Conservation (phyloP, 352 stramenopile species). For the Pythium scleroteichum region DNA sequence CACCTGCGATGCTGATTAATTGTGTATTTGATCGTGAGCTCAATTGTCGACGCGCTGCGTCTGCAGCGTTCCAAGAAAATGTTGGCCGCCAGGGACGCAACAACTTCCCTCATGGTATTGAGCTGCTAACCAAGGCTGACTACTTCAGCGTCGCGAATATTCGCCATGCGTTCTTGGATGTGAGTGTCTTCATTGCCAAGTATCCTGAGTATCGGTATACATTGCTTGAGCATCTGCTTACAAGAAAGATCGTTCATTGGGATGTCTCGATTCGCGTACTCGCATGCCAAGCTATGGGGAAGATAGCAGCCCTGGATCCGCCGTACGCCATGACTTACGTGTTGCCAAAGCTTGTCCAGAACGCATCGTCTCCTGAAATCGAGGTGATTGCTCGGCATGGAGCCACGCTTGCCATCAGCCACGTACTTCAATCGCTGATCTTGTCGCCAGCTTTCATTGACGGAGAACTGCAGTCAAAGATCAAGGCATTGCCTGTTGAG, state of each 20-base stretch:
- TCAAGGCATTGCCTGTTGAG: slow-evolving; percentile 76
- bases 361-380: slow-evolving; percentile 77
- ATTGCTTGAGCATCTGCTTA: slow-evolving; percentile 81
- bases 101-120: slow-evolving; percentile 97
- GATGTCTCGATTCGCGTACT: slow-evolving; percentile 92
- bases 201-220: slow-evolving; percentile 88
- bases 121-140: slow-evolving; percentile 95
- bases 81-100: slow-evolving; percentile 87
- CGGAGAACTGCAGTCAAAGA: slow-evolving; percentile 62
- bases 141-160: slow-evolving; percentile 96
- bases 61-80: slow-evolving; percentile 97
- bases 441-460: slow-evolving; percentile 62
- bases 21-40: slow-evolving; percentile 98
- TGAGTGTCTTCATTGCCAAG: slow-evolving; percentile 90
- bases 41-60: slow-evolving; percentile 97
- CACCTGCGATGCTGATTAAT: slow-evolving; percentile 92
- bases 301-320: slow-evolving; percentile 84
- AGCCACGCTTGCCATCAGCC: slow-evolving; percentile 88
- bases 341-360: slow-evolving; percentile 83
- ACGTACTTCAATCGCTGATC: slow-evolving; percentile 68
- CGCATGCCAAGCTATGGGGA: slow-evolving; percentile 81
- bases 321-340: slow-evolving; percentile 66
- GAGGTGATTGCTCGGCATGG: slow-evolving; percentile 94
- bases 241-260: slow-evolving; percentile 95
- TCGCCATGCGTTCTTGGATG: slow-evolving; percentile 91